A percentile compares a stretch with the other conserved stretches of the same genome.
Evolutionary conservation across 768 basidiomycete species (phyloP).

Genomic region (Russula lepida): DNA sequence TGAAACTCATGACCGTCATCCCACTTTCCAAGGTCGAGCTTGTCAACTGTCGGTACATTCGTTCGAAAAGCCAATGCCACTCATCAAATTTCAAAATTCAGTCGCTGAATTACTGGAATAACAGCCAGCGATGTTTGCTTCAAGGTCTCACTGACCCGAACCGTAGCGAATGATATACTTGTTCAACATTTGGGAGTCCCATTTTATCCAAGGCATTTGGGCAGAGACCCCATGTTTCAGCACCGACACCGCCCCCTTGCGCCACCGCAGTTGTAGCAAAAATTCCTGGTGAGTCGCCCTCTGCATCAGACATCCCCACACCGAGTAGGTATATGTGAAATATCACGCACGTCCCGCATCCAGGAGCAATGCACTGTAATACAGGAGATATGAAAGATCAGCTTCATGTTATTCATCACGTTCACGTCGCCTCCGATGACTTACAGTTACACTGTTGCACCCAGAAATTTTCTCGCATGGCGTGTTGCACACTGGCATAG

Average conservation of each 20-base stretch:
- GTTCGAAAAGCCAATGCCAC: too few relatives aligned
- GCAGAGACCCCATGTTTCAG: neutral
- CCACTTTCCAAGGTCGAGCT: too few relatives aligned
- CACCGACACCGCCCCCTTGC: too few relatives aligned
- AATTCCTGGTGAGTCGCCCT: conserved; percentile 29
- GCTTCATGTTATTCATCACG: neutral
- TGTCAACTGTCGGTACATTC: too few relatives aligned
- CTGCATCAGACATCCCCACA: neutral
- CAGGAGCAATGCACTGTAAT: conserved; percentile 44
- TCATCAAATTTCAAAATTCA: neutral
- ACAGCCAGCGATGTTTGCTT: neutral
- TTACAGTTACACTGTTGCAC: conserved; percentile 46
- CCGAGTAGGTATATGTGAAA: conserved; percentile 28
- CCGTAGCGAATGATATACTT: neutral
- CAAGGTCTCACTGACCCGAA: neutral
- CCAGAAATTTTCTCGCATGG: conserved; percentile 45
- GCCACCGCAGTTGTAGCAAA: conserved; percentile 46
- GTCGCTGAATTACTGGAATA: neutral
- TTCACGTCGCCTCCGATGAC: conserved; percentile 20
- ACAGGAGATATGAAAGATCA: neutral
- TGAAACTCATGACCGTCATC: too few relatives aligned
- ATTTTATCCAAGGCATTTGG: neutral
- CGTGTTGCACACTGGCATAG: conserved; percentile 35
- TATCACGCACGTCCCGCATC: conserved; percentile 38
- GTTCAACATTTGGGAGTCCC: neutral